Conservation (phyloP, 179 eudicot species). For the Amaranthus tricolor region DNA sequence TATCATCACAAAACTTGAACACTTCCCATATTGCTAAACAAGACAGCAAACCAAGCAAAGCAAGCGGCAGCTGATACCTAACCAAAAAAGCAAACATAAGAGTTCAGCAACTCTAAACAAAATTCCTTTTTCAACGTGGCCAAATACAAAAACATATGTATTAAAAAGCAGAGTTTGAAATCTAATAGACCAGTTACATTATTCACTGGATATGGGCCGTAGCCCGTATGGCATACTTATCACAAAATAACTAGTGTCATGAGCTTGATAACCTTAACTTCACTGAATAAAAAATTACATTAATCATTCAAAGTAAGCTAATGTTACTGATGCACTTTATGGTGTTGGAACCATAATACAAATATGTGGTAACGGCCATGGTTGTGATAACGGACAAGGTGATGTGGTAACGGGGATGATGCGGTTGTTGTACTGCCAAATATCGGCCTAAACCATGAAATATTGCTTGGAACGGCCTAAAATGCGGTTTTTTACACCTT, state of each 20-base stretch:
- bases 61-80: constrained; percentile 89
- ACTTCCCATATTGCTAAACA: constrained; percentile 82
- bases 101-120: background rate
- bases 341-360: no score
- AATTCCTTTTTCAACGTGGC: background rate
- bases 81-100: constrained; percentile 15
- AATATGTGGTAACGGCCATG: no score
- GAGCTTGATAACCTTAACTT: background rate
- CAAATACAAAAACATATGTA: background rate
- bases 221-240: background rate
- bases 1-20: constrained; percentile 55
- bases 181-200: background rate
- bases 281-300: background rate
- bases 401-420: no score
- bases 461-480: no score
- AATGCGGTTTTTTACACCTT: no score
- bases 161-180: background rate
- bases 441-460: no score
- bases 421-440: no score
- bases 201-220: no score
- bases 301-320: background rate
- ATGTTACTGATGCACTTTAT: no score
- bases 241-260: background rate
- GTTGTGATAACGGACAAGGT: no score
- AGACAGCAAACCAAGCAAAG: constrained; percentile 71